Evolutionary conservation across 257 asterid species (phyloP).

Genomic region (Thymus mandschuricus): DNA sequence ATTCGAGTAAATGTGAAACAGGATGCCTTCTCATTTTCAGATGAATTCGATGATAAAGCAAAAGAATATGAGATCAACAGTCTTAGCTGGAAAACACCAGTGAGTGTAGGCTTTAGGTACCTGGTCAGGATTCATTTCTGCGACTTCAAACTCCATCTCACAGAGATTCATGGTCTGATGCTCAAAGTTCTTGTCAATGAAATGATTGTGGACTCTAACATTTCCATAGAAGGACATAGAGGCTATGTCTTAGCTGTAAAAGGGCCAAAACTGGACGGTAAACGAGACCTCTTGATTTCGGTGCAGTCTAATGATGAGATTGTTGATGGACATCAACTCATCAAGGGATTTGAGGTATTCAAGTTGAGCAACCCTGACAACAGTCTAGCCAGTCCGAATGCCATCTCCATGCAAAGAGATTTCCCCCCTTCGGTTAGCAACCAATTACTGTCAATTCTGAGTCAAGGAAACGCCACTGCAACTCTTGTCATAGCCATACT

Average conservation of each 20-base stretch:
- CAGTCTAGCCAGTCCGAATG: constrained; percentile 41
- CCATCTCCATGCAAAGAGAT: not conserved
- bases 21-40: constrained; percentile 29
- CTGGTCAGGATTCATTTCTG: no score
- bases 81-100: constrained; percentile 43
- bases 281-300: not conserved
- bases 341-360: constrained; percentile 20
- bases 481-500: constrained; percentile 29
- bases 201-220: constrained; percentile 36
- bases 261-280: constrained; percentile 20
- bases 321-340: not conserved
- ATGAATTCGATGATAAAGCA: constrained; percentile 26
- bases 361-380: constrained; percentile 57
- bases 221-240: constrained; percentile 42
- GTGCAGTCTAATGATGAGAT: constrained; percentile 18
- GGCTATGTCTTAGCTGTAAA: constrained; percentile 42
- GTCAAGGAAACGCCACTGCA: constrained; percentile 31
- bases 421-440: constrained; percentile 15
- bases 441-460: not conserved
- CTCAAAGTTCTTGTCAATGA: constrained; percentile 46
- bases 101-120: constrained; percentile 62
- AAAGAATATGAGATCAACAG: not conserved
- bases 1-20: constrained; percentile 39
- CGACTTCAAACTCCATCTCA: constrained; percentile 26
- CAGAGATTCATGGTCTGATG: constrained; percentile 27